Base-by-base conservation (phyloP, 805 yeast species). In the Zygosaccharomyces kombuchaensis region DNA sequence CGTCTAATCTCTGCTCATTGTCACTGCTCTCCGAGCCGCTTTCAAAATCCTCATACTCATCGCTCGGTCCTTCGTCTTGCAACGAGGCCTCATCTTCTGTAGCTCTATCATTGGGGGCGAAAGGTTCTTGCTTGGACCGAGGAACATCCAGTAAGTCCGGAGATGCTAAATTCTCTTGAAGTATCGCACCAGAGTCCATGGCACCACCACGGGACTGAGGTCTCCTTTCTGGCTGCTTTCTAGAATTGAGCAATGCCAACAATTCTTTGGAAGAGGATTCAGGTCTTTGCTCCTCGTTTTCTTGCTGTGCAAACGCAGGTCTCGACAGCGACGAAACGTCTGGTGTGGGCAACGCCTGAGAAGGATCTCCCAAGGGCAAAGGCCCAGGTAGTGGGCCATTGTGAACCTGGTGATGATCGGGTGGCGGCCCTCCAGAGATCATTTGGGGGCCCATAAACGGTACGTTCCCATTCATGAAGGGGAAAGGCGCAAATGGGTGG, bases 241-340 rank as follows among this genome's bases (percentile, higher is more conserved):
- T 46, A 31, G 36, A 40, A 40, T 51, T 43, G 16, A 51, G 45
- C 16, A 51, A n/a, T 9, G 48, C 52, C 30, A 51, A 27, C 36
- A 51, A 37, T 19, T 46, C 48, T 21, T 40, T 51, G 9, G 42
- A 45, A 14, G 51, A 47, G 13, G 38, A 37, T 13, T 45, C 37
- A 6, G 46, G 13, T 8, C 34, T 38, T 9, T 32, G 32, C 9
- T 23, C 23, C 12, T 31, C 17, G 17, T 22, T 44, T 26, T 26
- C 23, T 3, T 48, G 38, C 34, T 62, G 50, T n/a, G 60, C 62
- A 40, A 69, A 55, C 7, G 68, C 60, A 34, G 71, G 69, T 44
- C 60, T 62, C 7, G 72, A 62, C 9, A 76, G 65, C 38, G 70
- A 66, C 23, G 65, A 65, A 9, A 71, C 63, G 23, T 71, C 62